Evolutionary conservation across 2,329 filamentous ascomycete species (phyloP), one percentile per base, ranked within the genome.

Genomic region (Fusarium dimerum): DNA sequence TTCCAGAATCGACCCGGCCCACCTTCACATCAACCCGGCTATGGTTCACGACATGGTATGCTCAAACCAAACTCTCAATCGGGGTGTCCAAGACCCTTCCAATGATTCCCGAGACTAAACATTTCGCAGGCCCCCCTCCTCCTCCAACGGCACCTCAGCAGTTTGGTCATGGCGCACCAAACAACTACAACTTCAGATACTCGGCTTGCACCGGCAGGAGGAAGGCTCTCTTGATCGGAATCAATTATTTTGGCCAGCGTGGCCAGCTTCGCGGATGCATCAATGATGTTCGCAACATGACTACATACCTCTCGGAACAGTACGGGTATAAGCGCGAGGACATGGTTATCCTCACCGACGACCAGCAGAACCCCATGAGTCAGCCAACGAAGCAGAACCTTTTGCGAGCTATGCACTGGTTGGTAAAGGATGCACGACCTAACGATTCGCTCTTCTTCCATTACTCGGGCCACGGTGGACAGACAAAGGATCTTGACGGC

Each of bases 211-310:
- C 89, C 6, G 93, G 92, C 43, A 85, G 86, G 64, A 81, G 92
- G 68, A 97, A 97, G 76, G 93, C 92, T 5, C 77, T 97, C 30
- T 74, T 97, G 55, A 93, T 97, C 62, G 93, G 93, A 50, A 96
- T 97, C 78, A 97, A 97, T 75, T 97, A 97, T 75, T 97, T 97
- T 69, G 87, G 89, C 47, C 92, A 97, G 74, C 85, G 90, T 52
- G 92, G 92, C 29, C 90, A 97, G 77, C 79, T 97, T 44, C 82
- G 92, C 52, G 93, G 93, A 43, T 97, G 93, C 68, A 97, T 97
- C 78, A 97, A 97, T 69, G 93, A 97, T 70, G 93, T 97, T 41
- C 90, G 92, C 74, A 97, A 97, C 76, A 96, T 97, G 91, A 96
- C 92, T 18, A 82, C 83, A 45, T 97, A 96, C 69, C 78, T 97